Percentiles rank a stretch among this genome's conserved stretches.
phyloP scores from a whole-genome alignment of 176 grass and related monocot genomes.

The Typha latifolia region DNA sequence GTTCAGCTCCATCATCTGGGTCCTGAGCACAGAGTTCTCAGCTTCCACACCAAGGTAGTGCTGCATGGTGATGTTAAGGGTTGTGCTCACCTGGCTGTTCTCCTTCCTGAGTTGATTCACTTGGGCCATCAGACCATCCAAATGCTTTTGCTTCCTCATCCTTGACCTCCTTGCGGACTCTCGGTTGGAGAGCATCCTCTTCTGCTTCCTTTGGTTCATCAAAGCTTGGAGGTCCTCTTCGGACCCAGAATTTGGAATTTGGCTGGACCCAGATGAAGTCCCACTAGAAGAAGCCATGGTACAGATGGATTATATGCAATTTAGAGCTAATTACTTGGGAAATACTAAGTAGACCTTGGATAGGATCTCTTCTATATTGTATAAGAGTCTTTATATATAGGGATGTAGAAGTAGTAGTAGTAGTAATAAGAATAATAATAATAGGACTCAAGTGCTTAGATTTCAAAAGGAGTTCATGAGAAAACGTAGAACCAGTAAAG shows the following conservation, averaged over 20 bases:
- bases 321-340: no score
- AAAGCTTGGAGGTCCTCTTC: slow-evolving; percentile 51
- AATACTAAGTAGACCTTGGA: background rate
- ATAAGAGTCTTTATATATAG: no score
- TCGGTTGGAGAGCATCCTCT: slow-evolving; percentile 85
- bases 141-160: slow-evolving; percentile 87
- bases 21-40: slow-evolving; percentile 82
- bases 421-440: slow-evolving; percentile 5
- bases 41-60: slow-evolving; percentile 55
- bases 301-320: background rate
- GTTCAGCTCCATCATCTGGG: slow-evolving; percentile 60
- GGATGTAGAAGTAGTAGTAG: slow-evolving; percentile 9
- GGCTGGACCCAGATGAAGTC: slow-evolving; percentile 20
- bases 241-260: slow-evolving; percentile 23
- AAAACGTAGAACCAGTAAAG: slow-evolving; percentile 99
- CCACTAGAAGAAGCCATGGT: slow-evolving; percentile 84
- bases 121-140: slow-evolving; percentile 72
- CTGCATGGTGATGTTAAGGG: slow-evolving; percentile 51
- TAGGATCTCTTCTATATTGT: background rate
- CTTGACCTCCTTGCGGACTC: slow-evolving; percentile 83
- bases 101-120: slow-evolving; percentile 50
- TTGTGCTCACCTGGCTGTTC: slow-evolving; percentile 52
- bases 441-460: background rate
- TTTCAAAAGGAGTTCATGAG: slow-evolving; percentile 55
- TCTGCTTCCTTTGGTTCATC: slow-evolving; percentile 60